These are phyloP conservation scores for Ceratobasidium sp. DNA, from an alignment of 1,284 basidiomycete genomes.

Conservation along the genomic window DNA sequence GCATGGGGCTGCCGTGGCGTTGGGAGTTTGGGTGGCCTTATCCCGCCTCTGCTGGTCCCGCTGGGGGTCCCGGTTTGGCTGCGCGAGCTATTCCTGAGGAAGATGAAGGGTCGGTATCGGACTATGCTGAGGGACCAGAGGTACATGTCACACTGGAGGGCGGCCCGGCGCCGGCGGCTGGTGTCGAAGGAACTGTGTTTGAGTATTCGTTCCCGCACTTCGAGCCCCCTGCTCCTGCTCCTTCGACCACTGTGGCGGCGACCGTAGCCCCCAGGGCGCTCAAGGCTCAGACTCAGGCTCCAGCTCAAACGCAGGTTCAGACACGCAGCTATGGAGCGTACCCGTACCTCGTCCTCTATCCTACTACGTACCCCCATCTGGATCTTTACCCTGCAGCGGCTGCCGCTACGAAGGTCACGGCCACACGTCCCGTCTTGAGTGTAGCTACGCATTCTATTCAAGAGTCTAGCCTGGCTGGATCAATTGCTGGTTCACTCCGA, in stretches of 20 bases:
- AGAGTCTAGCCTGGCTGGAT: neutral
- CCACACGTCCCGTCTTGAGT: neutral
- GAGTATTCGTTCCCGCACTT: constrained; percentile 37
- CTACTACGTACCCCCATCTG: constrained; percentile 58
- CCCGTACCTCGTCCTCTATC: constrained; percentile 58
- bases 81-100: neutral
- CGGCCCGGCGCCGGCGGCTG: neutral
- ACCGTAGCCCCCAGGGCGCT: neutral
- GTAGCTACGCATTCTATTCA: neutral
- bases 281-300: too few species aligned
- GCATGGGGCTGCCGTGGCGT: constrained; percentile 20
- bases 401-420: neutral
- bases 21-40: constrained; percentile 37
- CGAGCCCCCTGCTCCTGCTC: constrained; percentile 9
- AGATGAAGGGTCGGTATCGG: neutral
- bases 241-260: neutral
- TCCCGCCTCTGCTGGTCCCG: neutral
- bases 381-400: constrained; percentile 50
- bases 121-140: neutral
- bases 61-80: too few species aligned
- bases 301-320: neutral
- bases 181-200: constrained; percentile 1
- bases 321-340: constrained; percentile 54
- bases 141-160: constrained; percentile 2
- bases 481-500: too few species aligned